Evolutionary conservation across 305 asterid genomes (phyloP), one percentile per base, ranked within the genome.

Genomic region (Ajuga reptans): DNA sequence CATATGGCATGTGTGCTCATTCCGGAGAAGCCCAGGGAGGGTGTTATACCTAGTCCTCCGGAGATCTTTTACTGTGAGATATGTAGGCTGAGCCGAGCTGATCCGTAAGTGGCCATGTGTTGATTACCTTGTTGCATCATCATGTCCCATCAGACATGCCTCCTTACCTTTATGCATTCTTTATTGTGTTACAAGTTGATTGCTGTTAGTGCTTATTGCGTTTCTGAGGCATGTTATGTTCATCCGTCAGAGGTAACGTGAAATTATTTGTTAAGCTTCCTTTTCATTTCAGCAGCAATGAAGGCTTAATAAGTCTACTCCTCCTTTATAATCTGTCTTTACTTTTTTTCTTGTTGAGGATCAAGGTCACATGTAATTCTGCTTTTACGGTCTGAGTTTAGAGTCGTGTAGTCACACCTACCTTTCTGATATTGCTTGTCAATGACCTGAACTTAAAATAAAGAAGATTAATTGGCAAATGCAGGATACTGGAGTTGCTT

Each of bases 1-100:
- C 99, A 94, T 85, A 81, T 86, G 6, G 71, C 84, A 60, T 94
- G 99, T 72, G 96, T 84, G 68, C 79, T 94, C 74, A 86, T 91
- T 79, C 87, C 97, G 0, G 98, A 89, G 79, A 91, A 87, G 75
- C 86, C 97, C 55, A 61, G 63, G 77, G 96, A 88, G 78, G 88
- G 90, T 75, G 78, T 79, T 69, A 69, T 78, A 69, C 91, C 90
- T 72, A 68, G 54, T 66, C 89, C 86, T 31, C 96, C 98, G 4
- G 90, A 84, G 65, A 79, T 63, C 33, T 94, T 91, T 82, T 89
- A 81, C 80, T 94, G 99, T 77, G 97, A 91, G 81, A 73, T 84
- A 60, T 94, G 99, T 69, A 88, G 99, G 73, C 83, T 94, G 76
- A 82, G 57, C 71, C 95, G 92, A 29, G 98, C 99, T 69, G 99